Base-by-base conservation (phyloP, 306 rosid genomes). In the Vachellia collinsii region DNA sequence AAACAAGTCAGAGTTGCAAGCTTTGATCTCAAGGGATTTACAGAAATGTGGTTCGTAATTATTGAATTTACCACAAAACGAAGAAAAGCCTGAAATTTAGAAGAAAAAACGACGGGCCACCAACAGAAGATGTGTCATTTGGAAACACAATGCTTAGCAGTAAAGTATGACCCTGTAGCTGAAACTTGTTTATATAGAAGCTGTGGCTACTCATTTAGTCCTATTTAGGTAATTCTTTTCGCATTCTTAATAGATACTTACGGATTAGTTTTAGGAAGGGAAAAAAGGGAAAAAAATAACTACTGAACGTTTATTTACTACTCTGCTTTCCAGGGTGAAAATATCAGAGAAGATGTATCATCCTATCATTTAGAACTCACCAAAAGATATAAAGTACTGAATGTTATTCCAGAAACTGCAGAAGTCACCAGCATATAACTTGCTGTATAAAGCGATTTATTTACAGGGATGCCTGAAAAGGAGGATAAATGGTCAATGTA, bases 351-450 rank as follows among this genome's bases (percentile, higher is more conserved):
- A 51, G 22, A 7, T 36, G 22, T 80, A 79, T 42, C 34, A 53
- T 63, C 63, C 74, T 23, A 72, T 48, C 66, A 77, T 46, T 66
- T 47, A 41, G 37, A 67, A 92, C 97, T 90, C 83, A 94, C 98
- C 92, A 92, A 78, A 63, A 88, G 64, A 80, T 94, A 94, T 51
- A 94, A 74, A 64, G 89, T 85, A 38, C 93, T 83, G 80, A 94
- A 92, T 44, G 94, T 88, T 78, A 91, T 74, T 76, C 98, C 97
- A 14, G 97, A 91, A 64, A 83, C 86, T 39, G 94, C 94, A 47
- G 92, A 87, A 78, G 97, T 92, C 75, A 90, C 82, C 83, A 94
- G 83, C 97, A 87, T 84, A 84, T 92, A 94, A 85, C 97, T 94
- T 84, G 92, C 77, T n/a, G 97, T 90, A 79, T 92, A 92, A 65